A percentile compares a stretch with the other conserved stretches of the same genome.
Conservation (phyloP, 345 rosid genomes). For the Xanthoceras sorbifolium region DNA sequence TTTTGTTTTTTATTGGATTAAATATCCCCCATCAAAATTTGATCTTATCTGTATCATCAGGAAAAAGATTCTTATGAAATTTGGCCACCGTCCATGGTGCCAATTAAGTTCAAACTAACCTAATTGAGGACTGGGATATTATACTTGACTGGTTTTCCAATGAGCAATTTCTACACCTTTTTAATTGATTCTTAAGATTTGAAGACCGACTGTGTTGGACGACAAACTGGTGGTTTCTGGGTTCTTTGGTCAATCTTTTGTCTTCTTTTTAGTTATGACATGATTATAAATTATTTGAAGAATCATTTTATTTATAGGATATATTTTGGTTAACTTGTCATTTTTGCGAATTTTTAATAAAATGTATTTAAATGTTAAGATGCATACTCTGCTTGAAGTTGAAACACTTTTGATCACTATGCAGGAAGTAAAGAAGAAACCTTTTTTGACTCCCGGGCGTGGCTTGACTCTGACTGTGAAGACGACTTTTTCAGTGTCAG, state of each 20-base stretch:
- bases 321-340: not conserved
- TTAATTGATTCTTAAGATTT: not conserved
- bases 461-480: constrained; percentile 86
- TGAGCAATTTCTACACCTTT: not conserved
- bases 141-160: not conserved
- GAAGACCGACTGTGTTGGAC: not conserved
- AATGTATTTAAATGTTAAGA: not conserved
- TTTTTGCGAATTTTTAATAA: not conserved
- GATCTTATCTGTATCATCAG: not conserved
- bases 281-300: not conserved
- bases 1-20: not conserved
- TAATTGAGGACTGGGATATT: not conserved
- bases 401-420: constrained; percentile 4
- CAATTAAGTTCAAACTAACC: not conserved
- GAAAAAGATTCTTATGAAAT: not conserved
- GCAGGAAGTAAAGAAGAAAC: constrained; percentile 85
- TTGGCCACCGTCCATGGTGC: not conserved
- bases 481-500: constrained; percentile 91
- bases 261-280: not conserved
- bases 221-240: not conserved
- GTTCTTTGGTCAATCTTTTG: not conserved
- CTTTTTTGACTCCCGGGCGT: constrained; percentile 80
- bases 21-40: not conserved
- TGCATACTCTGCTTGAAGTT: not conserved
- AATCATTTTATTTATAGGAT: not conserved